These are phyloP conservation scores for Onygenales sp. DNA, from an alignment of 2,329 filamentous ascomycete genomes.

Conservation along the genomic window DNA sequence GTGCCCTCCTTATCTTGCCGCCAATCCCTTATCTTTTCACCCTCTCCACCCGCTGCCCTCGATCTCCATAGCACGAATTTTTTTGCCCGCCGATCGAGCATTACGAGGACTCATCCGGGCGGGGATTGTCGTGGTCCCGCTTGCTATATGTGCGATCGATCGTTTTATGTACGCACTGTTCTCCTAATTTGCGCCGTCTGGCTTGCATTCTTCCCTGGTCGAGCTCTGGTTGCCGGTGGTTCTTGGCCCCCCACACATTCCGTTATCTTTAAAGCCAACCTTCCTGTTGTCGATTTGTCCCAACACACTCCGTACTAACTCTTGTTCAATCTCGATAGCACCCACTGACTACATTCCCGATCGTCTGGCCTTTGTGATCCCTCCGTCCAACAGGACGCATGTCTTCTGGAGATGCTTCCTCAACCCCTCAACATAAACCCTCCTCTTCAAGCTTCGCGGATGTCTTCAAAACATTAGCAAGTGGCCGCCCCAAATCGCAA, in stretches of 20 bases:
- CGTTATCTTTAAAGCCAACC: no score
- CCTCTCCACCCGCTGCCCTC: no score
- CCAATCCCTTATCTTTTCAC: no score
- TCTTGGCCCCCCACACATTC: conserved; percentile 2
- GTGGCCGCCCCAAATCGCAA: conserved; percentile 28
- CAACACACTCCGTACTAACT: not conserved
- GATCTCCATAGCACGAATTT: no score
- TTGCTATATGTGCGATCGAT: not conserved
- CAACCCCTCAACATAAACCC: conserved; percentile 24
- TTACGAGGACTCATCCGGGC: no score
- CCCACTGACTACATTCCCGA: not conserved
- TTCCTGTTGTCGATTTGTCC: not conserved
- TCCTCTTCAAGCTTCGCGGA: conserved; percentile 31
- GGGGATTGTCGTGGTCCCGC: not conserved
- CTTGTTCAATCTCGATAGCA: no score
- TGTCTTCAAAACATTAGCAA: conserved; percentile 34
- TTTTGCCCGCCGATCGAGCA: no score
- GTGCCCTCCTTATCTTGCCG: no score
- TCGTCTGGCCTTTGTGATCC: not conserved
- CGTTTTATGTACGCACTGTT: not conserved
- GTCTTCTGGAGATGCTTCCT: conserved; percentile 34
- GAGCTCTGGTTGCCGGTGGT: not conserved
- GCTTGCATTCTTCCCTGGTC: not conserved
- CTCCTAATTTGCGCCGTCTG: not conserved
- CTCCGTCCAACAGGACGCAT: conserved; percentile 21